phyloP scores from a whole-genome alignment of 1,284 basidiomycete genomes.

The Veloporphyrellus conicus region DNA sequence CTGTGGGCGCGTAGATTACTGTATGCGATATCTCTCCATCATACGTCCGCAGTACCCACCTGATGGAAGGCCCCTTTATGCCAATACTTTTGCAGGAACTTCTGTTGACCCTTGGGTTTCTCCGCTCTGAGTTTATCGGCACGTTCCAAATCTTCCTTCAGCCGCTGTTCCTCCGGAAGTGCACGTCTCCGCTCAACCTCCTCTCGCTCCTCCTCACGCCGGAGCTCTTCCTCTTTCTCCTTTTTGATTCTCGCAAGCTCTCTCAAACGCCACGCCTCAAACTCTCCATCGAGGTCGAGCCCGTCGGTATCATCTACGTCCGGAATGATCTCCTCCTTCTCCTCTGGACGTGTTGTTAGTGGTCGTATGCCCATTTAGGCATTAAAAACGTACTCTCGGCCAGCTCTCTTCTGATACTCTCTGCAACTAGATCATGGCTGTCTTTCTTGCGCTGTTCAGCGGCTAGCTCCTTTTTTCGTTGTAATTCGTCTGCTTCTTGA shows the following conservation, averaged over 20 bases:
- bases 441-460: constrained; percentile 73
- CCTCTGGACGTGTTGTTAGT: constrained; percentile 50
- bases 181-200: constrained; percentile 89
- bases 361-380: neutral
- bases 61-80: constrained; percentile 99
- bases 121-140: constrained; percentile 77
- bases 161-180: constrained; percentile 85
- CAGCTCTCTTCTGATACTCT: constrained; percentile 79
- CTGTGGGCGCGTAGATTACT: constrained; percentile 37
- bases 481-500: constrained; percentile 67
- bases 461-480: constrained; percentile 59
- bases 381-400: constrained; percentile 63
- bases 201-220: constrained; percentile 76
- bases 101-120: constrained; percentile 84
- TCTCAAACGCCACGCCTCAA: constrained; percentile 92
- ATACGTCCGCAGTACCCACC: constrained; percentile 41
- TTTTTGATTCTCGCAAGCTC: constrained; percentile 88
- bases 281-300: constrained; percentile 85
- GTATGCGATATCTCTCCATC: neutral
- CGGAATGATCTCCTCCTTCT: constrained; percentile 75
- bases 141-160: constrained; percentile 85
- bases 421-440: constrained; percentile 82
- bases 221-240: constrained; percentile 81
- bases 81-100: constrained; percentile 97
- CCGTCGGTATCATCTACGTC: constrained; percentile 97